A percentile compares a stretch with the other conserved stretches of the same genome.
Evolutionary conservation across 2,329 filamentous ascomycete genomes (phyloP).

Genomic region (Clonostachys solani): DNA sequence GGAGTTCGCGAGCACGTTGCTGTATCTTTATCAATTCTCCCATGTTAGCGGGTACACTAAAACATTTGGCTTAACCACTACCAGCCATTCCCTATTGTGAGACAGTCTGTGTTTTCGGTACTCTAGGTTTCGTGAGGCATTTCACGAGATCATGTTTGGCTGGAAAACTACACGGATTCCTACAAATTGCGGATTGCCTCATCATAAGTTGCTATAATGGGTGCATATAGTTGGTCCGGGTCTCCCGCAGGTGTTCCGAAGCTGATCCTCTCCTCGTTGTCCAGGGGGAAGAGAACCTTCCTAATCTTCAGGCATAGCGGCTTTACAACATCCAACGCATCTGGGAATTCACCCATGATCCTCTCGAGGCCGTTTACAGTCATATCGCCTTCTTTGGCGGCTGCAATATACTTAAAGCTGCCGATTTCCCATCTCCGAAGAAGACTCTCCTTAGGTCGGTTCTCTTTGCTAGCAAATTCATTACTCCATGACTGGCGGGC

Average conservation of each 20-base stretch:
- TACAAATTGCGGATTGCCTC: background rate
- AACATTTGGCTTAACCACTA: no score
- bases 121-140: no score
- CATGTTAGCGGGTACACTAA: no score
- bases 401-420: background rate
- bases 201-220: background rate
- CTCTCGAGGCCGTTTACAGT: background rate
- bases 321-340: conserved; percentile 6
- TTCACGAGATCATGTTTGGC: no score
- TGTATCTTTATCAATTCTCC: no score
- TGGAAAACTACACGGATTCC: background rate
- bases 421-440: background rate
- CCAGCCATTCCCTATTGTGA: no score
- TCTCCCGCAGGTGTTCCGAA: conserved; percentile 6
- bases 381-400: conserved; percentile 1
- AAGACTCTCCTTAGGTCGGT: background rate
- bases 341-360: conserved; percentile 6
- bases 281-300: conserved; percentile 5
- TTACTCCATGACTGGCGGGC: conserved; percentile 5
- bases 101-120: no score
- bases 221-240: conserved; percentile 6
- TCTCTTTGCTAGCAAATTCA: background rate
- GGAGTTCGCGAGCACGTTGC: no score
- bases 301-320: conserved; percentile 8
- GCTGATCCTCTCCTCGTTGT: conserved; percentile 1